Evolutionary conservation across 2,329 filamentous ascomycete species (phyloP).

Genomic region (Exophiala dermatitidis): DNA sequence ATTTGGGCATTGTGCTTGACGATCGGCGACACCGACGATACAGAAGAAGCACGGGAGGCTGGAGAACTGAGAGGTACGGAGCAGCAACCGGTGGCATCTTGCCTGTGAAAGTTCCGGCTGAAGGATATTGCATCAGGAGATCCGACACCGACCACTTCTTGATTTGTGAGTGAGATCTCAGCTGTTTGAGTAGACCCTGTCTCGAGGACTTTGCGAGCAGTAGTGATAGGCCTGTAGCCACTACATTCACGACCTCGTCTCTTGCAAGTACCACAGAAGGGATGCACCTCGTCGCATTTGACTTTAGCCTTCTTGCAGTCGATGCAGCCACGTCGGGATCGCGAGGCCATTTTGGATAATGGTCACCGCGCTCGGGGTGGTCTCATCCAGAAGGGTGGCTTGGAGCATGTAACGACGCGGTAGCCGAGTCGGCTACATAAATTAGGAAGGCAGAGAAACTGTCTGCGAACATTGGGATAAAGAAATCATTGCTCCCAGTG

Average conservation of each 20-base stretch:
- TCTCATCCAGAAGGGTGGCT: background rate
- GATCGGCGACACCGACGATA: background rate
- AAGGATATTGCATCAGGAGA: background rate
- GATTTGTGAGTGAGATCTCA: background rate
- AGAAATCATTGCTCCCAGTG: too few species aligned
- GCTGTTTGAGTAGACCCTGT: background rate
- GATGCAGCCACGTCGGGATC: constrained; percentile 18
- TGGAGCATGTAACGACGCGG: background rate
- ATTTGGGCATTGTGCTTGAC: too few species aligned
- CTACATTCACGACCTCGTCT: constrained; percentile 30
- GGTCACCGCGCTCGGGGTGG: background rate
- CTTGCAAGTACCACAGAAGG: constrained; percentile 32
- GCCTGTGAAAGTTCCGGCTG: background rate
- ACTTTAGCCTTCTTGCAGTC: constrained; percentile 23
- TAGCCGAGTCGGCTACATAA: background rate
- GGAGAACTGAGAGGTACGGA: background rate
- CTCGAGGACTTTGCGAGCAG: constrained; percentile 1
- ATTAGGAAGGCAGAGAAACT: too few species aligned
- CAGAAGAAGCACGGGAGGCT: background rate
- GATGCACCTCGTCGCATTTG: constrained; percentile 20
- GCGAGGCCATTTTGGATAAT: constrained; percentile 3
- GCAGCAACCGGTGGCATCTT: background rate
- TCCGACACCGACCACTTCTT: background rate
- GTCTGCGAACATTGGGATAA: too few species aligned
- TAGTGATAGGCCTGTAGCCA: constrained; percentile 25